These are phyloP conservation scores for Zelopaecilomyces penicillatus DNA, from an alignment of 2,329 filamentous ascomycete species.

Conservation along the genomic window DNA sequence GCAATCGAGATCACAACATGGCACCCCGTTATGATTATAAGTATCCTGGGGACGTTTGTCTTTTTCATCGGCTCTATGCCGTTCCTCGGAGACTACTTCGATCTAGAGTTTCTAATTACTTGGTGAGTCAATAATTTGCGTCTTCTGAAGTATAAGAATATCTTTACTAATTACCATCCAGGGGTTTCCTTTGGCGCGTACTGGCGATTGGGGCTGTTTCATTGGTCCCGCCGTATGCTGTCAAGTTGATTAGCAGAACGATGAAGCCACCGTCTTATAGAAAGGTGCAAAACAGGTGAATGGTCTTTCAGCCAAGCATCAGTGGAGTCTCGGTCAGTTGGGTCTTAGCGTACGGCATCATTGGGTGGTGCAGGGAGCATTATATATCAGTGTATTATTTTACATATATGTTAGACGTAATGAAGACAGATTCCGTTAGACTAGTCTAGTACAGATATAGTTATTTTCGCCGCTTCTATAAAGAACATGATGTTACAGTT, in stretches of 20 bases:
- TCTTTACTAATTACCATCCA: conserved; percentile 17
- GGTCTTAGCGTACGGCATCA: too few relatives aligned
- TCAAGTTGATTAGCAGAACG: conserved; percentile 73
- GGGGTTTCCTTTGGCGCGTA: conserved; percentile 85
- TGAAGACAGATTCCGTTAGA: too few relatives aligned
- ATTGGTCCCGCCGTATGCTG: conserved; percentile 77
- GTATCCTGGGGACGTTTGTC: conserved; percentile 71
- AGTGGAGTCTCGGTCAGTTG: conserved; percentile 8
- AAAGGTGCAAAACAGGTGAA: conserved; percentile 69
- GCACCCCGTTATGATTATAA: conserved; percentile 86
- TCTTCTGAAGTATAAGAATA: conserved; percentile 1
- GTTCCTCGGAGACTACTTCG: conserved; percentile 84
- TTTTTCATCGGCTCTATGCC: conserved; percentile 78
- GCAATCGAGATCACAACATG: conserved; percentile 94
- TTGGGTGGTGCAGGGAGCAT: too few relatives aligned
- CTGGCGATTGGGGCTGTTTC: conserved; percentile 71
- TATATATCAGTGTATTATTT: too few relatives aligned
- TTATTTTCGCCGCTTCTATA: too few relatives aligned
- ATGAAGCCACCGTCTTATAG: conserved; percentile 90
- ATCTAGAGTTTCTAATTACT: conserved; percentile 69
- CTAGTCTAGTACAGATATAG: too few relatives aligned
- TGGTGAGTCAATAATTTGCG: conserved; percentile 36
- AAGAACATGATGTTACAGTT: conserved; percentile 29
- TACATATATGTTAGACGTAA: too few relatives aligned
- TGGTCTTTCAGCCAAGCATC: too few relatives aligned